Base-by-base conservation (phyloP, 805 yeast genomes). In the Candida nanaspora region DNA sequence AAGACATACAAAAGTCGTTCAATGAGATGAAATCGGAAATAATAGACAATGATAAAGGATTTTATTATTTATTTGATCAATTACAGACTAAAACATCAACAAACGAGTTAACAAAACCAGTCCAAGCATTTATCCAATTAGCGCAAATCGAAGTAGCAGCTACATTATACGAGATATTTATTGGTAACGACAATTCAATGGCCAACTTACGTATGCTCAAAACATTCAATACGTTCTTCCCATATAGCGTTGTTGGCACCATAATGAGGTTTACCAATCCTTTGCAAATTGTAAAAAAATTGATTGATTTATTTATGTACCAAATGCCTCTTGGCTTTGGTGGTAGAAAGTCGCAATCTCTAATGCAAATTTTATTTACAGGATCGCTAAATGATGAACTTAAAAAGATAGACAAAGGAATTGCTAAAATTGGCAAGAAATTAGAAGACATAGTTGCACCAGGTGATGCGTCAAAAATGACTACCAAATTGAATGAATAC, bases 231-330 rank as follows among this genome's bases (percentile, higher is more conserved):
- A 63, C 70, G 26, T 54, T 86, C 44, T 76, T 91, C 64, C 98
- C 98, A 0, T 93, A 91, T 58, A 64, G 73, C 2, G 56, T 91
- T 28, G 76, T 89, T 59, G 80, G 80, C 33, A 85, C 86, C 18
- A 82, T 91, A 19, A 61, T 93, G 53, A 74, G 79, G 53, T 78
- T 82, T 44, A 86, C 98, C 0, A 91, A 91, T 54, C 98, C 98
- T 2, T 77, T 88, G 62, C 76, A 82, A 33, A 79, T 91, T 22
- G 78, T 86, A 65, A 84, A 88, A 45, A 77, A 81, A 19, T 64
- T 91, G 57, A 74, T 89, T 28, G 96, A 87, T 51, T 57, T 91
- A 43, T 78, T 91, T 49, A 76, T 93, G 66, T 86, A 83, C n/a
- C 86, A 79, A 49, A 84, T 87, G 27, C 66, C 66, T 1, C 72